Conservation (phyloP, 2,329 filamentous ascomycete species). For the Aciculosporium take region DNA sequence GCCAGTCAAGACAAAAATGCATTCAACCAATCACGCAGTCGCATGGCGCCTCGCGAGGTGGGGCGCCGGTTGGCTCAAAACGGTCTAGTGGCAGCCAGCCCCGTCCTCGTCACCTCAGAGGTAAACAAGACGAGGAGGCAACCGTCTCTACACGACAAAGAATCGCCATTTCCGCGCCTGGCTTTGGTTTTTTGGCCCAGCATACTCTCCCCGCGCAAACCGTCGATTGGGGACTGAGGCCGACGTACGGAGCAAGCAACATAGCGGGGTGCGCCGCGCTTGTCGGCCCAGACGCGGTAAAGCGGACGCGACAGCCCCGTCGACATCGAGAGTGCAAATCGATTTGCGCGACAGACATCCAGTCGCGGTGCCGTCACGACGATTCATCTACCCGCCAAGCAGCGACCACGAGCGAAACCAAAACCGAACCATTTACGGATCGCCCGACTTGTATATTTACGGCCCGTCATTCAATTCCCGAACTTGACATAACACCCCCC, state of each 20-base stretch:
- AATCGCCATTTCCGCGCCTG: slow-evolving; percentile 5
- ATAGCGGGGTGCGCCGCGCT: slow-evolving; percentile 2
- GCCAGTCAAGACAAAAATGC: too few species aligned
- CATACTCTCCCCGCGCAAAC: neutral
- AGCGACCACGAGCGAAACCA: neutral
- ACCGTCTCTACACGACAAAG: slow-evolving; percentile 5
- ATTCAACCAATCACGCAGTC: neutral
- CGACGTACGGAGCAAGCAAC: neutral
- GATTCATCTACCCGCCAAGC: neutral
- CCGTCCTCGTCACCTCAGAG: slow-evolving; percentile 3
- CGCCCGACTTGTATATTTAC: neutral
- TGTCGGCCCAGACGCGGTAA: slow-evolving; percentile 5
- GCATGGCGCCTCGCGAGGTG: neutral
- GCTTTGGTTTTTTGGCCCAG: neutral
- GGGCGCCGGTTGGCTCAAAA: slow-evolving; percentile 1
- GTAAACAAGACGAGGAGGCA: slow-evolving; percentile 10
- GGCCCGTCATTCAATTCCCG: neutral
- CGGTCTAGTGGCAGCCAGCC: slow-evolving; percentile 6
- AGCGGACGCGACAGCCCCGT: slow-evolving; percentile 6
- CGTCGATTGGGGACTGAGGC: neutral
- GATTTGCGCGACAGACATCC: slow-evolving; percentile 5
- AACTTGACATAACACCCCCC: neutral
- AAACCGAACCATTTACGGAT: too few species aligned
- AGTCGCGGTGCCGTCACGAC: too few species aligned
- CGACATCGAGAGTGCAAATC: neutral